phyloP scores from a whole-genome alignment of 805 yeast genomes.

The Cyberlindnera japonica region DNA sequence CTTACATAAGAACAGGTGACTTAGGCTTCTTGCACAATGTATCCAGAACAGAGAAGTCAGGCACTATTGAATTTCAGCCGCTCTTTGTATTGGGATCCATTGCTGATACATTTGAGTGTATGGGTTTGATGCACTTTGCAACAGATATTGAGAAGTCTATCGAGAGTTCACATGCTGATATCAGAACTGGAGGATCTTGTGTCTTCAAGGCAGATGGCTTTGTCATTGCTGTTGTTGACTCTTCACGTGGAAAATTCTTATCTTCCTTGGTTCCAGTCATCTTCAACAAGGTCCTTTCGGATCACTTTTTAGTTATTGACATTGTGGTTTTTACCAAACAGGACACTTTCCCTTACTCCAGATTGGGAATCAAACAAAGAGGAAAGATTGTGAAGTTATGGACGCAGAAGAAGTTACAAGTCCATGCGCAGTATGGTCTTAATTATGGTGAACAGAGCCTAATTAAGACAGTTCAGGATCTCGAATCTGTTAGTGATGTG shows the following conservation, averaged over 20 bases:
- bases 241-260: slow-evolving; percentile 44
- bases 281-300: slow-evolving; percentile 71
- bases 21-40: slow-evolving; percentile 87
- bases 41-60: slow-evolving; percentile 41
- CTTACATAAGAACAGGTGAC: slow-evolving; percentile 87
- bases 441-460: slow-evolving; percentile 67
- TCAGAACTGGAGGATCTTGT: slow-evolving; percentile 55
- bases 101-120: slow-evolving; percentile 81
- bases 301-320: slow-evolving; percentile 80
- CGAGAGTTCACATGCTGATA: slow-evolving; percentile 44
- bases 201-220: slow-evolving; percentile 81
- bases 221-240: slow-evolving; percentile 70
- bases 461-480: slow-evolving; percentile 52
- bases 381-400: slow-evolving; percentile 58
- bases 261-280: slow-evolving; percentile 82
- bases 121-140: slow-evolving; percentile 91
- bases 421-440: slow-evolving; percentile 46
- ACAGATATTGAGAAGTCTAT: slow-evolving; percentile 74
- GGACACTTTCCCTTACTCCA: slow-evolving; percentile 61
- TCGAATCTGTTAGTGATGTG: slow-evolving; percentile 17
- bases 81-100: slow-evolving; percentile 82
- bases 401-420: slow-evolving; percentile 43
- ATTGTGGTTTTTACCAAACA: slow-evolving; percentile 73
- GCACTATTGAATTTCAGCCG: slow-evolving; percentile 55
- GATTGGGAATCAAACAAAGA: slow-evolving; percentile 76